Evolutionary conservation across 441 rosid genomes (phyloP), one percentile per base, ranked within the genome.

Genomic region (Jatropha multifida): DNA sequence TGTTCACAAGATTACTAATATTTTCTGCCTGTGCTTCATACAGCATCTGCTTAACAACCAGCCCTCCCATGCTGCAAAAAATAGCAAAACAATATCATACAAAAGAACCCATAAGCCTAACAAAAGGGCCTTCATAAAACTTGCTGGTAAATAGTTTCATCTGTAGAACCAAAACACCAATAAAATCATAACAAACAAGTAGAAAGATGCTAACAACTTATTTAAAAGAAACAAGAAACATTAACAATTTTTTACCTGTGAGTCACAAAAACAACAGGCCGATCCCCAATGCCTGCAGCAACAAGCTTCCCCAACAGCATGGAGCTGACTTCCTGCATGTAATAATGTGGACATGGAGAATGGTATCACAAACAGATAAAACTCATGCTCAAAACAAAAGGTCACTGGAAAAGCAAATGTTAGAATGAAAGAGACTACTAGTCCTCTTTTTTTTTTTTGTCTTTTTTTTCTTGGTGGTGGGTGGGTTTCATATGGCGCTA

Each of bases 231-330:
- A 11, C 60, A 51, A 61, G 32, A 37, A 15, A 68, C 3, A 59
- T 0, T 46, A 67, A 61, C 23, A 60, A 27, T 7, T 73, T 70
- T 80, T 68, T 64, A 91, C 98, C 99, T 96, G 86, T 96, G 98
- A 80, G 98, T 96, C 83, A 96, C 97, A 83, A 96, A 96, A 62
- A 96, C 98, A 84, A 95, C 97, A 83, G 98, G 99, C 40, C 92
- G 91, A 80, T 83, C 83, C 78, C 98, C 99, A 83, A 96, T 94
- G 80, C 99, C 98, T 15, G 98, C 99, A 72, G 89, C 85, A 79
- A 92, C 88, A 64, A 94, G 93, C 89, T 92, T 89, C 81, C 83
- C 87, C 77, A 96, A 81, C 68, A 92, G 80, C 90, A 83, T 85
- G 81, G 92, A 87, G 85, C 99, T 91, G 60, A 91, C 97, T 85